Percentiles rank a stretch among this genome's conserved stretches.
These are phyloP conservation scores for Talaromyces sp. DNA, from an alignment of 2,329 filamentous ascomycete genomes.

Conservation along the genomic window DNA sequence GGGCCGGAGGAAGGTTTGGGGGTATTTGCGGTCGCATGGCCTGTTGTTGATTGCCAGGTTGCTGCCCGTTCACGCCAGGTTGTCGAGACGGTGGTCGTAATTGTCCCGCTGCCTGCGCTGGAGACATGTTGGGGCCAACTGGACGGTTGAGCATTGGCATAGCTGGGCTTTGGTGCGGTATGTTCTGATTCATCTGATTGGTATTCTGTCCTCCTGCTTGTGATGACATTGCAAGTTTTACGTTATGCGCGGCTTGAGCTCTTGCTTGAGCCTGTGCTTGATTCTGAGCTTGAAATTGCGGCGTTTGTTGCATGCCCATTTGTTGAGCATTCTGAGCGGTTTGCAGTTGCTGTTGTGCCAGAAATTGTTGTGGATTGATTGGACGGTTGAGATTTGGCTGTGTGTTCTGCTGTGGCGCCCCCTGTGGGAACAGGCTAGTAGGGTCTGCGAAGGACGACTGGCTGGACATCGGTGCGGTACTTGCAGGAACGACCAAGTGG, in stretches of 20 bases:
- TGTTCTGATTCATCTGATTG: slow-evolving; percentile 36
- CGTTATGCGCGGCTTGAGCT: slow-evolving; percentile 42
- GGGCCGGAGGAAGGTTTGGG: slow-evolving; percentile 30
- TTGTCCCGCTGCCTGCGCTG: slow-evolving; percentile 33
- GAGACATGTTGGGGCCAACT: slow-evolving; percentile 40
- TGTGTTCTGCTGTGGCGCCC: slow-evolving; percentile 35
- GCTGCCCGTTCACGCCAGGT: slow-evolving; percentile 32
- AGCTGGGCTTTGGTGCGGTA: slow-evolving; percentile 39
- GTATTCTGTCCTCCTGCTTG: slow-evolving; percentile 43
- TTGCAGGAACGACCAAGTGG: slow-evolving; percentile 61
- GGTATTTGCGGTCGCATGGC: slow-evolving; percentile 33
- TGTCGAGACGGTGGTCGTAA: slow-evolving; percentile 34
- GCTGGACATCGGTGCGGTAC: slow-evolving; percentile 51
- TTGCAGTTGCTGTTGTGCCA: slow-evolving; percentile 36
- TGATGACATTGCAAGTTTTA: slow-evolving; percentile 45
- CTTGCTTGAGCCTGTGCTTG: slow-evolving; percentile 28
- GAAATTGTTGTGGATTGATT: slow-evolving; percentile 40
- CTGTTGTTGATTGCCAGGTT: slow-evolving; percentile 29
- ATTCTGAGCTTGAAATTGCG: slow-evolving; percentile 33
- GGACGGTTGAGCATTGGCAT: slow-evolving; percentile 45
- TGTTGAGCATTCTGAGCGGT: slow-evolving; percentile 42
- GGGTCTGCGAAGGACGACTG: slow-evolving; percentile 37
- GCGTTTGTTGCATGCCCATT: slow-evolving; percentile 35
- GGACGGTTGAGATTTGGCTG: slow-evolving; percentile 38
- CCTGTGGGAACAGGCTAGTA: slow-evolving; percentile 40